These are phyloP conservation scores for Venturia oleaginea DNA, from an alignment of 2,329 filamentous ascomycete genomes.

Conservation along the genomic window DNA sequence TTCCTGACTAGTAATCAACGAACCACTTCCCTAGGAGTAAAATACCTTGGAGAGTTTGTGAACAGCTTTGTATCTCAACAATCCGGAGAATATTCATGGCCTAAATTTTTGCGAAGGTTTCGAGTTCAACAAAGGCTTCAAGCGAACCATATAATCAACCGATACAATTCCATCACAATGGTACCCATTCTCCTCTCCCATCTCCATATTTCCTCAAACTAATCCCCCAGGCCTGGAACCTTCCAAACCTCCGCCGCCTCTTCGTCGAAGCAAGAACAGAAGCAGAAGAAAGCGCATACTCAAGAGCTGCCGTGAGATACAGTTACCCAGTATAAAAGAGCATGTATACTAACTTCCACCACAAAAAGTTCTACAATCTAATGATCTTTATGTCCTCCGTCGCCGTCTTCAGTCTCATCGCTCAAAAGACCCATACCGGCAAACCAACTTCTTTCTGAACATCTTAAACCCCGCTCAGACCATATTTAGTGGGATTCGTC, in stretches of 20 bases:
- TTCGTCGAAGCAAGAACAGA: constrained; percentile 93
- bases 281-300: constrained; percentile 89
- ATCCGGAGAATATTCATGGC: no score
- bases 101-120: no score
- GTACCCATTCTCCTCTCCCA: constrained; percentile 46
- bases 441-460: background rate
- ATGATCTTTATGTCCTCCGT: constrained; percentile 96
- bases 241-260: constrained; percentile 89
- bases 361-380: constrained; percentile 99
- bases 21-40: no score
- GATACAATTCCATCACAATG: background rate
- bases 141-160: background rate
- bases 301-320: constrained; percentile 75
- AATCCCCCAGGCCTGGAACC: constrained; percentile 52
- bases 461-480: background rate
- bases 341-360: no score
- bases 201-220: constrained; percentile 80
- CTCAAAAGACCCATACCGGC: constrained; percentile 63
- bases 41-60: no score
- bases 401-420: constrained; percentile 85
- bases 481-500: background rate
- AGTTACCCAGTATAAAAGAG: no score
- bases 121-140: no score
- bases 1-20: no score
- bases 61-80: no score